Conservation (phyloP, 192 early-diverging fungal species). For the Linnemannia elongata region DNA sequence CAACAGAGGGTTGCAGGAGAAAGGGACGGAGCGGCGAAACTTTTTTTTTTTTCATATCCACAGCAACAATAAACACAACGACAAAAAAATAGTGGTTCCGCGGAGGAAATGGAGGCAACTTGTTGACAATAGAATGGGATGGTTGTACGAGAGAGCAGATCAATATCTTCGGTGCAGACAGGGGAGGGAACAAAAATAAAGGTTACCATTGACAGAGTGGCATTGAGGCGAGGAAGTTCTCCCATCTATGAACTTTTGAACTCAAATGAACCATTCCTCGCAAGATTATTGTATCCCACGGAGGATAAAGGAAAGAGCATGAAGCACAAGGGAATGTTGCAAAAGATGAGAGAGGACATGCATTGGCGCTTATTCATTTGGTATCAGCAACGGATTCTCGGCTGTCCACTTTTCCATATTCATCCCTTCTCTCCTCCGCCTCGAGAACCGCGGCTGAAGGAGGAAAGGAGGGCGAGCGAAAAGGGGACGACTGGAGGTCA, state of each 20-base stretch:
- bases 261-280: too few relatives aligned
- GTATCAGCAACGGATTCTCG: neutral
- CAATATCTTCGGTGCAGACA: neutral
- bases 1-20: neutral
- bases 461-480: neutral
- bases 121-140: neutral
- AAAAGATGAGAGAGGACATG: neutral
- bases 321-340: neutral
- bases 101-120: neutral
- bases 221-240: too few relatives aligned
- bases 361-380: neutral
- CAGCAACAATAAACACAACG: neutral
- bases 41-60: neutral
- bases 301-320: neutral
- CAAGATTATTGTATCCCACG: too few relatives aligned
- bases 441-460: too few relatives aligned
- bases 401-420: neutral
- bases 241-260: too few relatives aligned
- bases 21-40: neutral
- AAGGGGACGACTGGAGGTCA: neutral
- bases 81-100: neutral
- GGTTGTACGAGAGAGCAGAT: conserved; percentile 6
- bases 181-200: neutral
- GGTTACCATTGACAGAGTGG: neutral
- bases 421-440: neutral